These are phyloP conservation scores for Trametopsis cervina DNA, from an alignment of 768 basidiomycete species.

Conservation along the genomic window DNA sequence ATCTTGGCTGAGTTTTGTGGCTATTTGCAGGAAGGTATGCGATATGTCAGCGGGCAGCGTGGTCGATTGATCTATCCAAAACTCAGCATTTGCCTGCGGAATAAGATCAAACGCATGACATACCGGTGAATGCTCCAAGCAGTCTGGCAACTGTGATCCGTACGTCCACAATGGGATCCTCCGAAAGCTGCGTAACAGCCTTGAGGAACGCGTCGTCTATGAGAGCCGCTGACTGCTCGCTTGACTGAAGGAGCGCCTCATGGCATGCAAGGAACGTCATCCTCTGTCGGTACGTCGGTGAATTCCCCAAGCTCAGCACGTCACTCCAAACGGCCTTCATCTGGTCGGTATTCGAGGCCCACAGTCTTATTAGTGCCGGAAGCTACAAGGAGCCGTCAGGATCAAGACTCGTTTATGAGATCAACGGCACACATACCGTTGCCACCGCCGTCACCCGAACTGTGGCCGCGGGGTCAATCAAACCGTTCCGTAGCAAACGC, in stretches of 20 bases:
- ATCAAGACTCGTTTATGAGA: background rate
- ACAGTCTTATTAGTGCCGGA: constrained; percentile 13
- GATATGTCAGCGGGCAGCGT: constrained; percentile 8
- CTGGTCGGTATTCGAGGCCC: constrained; percentile 11
- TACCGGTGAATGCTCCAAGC: constrained; percentile 49
- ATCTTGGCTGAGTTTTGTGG: constrained; percentile 45
- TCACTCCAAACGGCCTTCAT: constrained; percentile 15
- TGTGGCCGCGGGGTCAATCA: constrained; percentile 76
- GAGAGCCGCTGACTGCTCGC: constrained; percentile 29
- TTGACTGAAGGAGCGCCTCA: constrained; percentile 32
- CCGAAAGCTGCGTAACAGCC: constrained; percentile 46
- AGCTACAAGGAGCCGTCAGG: constrained; percentile 1
- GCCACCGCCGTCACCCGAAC: constrained; percentile 73
- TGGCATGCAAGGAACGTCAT: constrained; percentile 3
- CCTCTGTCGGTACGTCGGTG: constrained; percentile 1
- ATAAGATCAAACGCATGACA: constrained; percentile 19
- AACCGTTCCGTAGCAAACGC: constrained; percentile 48
- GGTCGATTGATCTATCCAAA: constrained; percentile 15
- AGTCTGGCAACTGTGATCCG: constrained; percentile 82
- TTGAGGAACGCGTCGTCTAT: constrained; percentile 44
- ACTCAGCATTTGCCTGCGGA: constrained; percentile 1
- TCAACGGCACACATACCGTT: constrained; percentile 40
- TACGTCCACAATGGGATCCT: constrained; percentile 75
- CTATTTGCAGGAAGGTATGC: constrained; percentile 23
- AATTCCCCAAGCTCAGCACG: constrained; percentile 2